Evolutionary conservation across 2,329 filamentous ascomycete species (phyloP).

Genomic region (Metarhizium humberi): DNA sequence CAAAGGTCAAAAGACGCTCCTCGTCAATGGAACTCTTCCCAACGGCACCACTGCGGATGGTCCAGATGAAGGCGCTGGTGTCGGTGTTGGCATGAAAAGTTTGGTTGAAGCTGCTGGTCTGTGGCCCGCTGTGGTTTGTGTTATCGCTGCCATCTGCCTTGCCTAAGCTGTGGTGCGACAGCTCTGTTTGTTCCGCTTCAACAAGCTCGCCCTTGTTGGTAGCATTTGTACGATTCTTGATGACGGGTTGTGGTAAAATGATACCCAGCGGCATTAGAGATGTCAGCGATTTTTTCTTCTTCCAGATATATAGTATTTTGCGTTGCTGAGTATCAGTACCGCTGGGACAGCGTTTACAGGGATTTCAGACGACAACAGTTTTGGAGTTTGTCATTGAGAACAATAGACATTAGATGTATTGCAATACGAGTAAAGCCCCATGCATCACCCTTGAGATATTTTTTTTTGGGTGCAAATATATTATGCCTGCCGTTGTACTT

Average conservation of each 20-base stretch:
- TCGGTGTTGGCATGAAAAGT: conserved; percentile 20
- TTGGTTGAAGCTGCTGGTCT: conserved; percentile 33
- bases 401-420: too few species aligned
- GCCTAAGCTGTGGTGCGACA: conserved; percentile 18
- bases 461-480: neutral
- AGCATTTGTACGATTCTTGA: neutral
- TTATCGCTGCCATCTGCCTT: conserved; percentile 34
- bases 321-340: neutral
- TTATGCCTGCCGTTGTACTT: too few species aligned
- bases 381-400: too few species aligned
- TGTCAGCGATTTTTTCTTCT: neutral
- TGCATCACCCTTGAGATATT: neutral
- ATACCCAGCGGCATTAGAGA: neutral
- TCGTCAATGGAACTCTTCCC: conserved; percentile 68
- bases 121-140: conserved; percentile 39
- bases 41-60: conserved; percentile 49
- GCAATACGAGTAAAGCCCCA: too few species aligned
- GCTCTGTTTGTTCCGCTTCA: neutral
- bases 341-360: neutral
- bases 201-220: neutral
- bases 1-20: conserved; percentile 40
- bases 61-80: conserved; percentile 18
- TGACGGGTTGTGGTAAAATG: neutral
- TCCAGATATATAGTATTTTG: neutral
- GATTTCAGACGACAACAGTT: too few species aligned